Base-by-base conservation (phyloP, 108 stramenopile species). In the Cyclotella cryptica region DNA sequence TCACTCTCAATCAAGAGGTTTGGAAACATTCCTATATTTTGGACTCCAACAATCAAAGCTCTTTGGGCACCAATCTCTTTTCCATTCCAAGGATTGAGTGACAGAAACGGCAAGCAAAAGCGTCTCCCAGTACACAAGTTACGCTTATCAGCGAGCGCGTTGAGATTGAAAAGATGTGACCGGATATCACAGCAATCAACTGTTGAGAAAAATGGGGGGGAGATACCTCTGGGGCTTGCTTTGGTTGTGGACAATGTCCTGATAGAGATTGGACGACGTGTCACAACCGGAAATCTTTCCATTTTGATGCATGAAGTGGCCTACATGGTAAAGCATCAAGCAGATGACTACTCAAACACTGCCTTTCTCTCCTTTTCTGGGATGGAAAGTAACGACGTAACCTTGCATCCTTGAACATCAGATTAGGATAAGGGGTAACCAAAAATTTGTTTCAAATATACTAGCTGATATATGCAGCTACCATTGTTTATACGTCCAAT, bases 21-120 rank as follows among this genome's bases (percentile, higher is more conserved):
- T 29, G 85, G 85, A 8, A 79, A 79, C 53, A 19, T 88, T 35
- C 87, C 87, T 18, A 75, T 88, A 28, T 72, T 75, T 52, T 88
- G 87, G 87, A 88, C 87, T 22, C 87, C 87, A 28, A 88, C 84
- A 29, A 88, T 88, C 58, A 88, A 88, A 53, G 87, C 87, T 10
- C 78, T 88, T 6, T 88, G 87, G 87, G 81, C 74, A 59, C 83
- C 79, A n/a, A 47, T 86, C 19, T 44, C 39, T 44, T 62, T 78
- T 57, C 58, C 75, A 41, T 17, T 44, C 3, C 24, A 40, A 0
- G 65, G n/a, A 0, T 15, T 14, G 11, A 28, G 53, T 26, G 49
- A 8, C n/a, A 13, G 46, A 17, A 59, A 15, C 14, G 41, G 43
- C 35, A 40, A 39, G 14, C 24, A 69, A n/a, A n/a, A 62, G 18